A percentile compares a stretch with the other conserved stretches of the same genome.
Evolutionary conservation across 2,329 filamentous ascomycete genomes (phyloP).

Genomic region (Apiospora rasikravindrae): DNA sequence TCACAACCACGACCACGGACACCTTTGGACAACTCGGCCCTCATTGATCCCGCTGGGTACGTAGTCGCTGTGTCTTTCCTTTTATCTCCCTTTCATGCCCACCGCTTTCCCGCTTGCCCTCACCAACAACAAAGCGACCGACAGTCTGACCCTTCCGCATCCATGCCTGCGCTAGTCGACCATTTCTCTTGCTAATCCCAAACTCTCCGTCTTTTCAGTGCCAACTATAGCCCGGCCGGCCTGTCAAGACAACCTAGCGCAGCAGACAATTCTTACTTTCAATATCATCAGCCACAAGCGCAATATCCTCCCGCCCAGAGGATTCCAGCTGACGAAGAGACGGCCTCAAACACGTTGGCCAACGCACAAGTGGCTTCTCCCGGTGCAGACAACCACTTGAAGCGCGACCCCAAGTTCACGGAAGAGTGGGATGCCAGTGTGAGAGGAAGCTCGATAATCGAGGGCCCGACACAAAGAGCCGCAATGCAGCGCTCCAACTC

Average conservation of each 20-base stretch:
- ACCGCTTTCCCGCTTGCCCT: neutral
- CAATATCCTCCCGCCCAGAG: constrained; percentile 27
- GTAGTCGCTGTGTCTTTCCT: neutral
- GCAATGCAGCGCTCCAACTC: constrained; percentile 67
- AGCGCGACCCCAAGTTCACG: constrained; percentile 60
- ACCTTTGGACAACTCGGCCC: constrained; percentile 7
- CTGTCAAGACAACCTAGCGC: neutral
- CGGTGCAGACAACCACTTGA: constrained; percentile 29
- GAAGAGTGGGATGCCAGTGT: constrained; percentile 75
- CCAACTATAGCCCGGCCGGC: constrained; percentile 5
- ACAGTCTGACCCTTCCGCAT: neutral
- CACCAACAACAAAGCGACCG: neutral
- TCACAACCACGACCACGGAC: constrained; percentile 11
- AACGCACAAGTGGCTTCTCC: constrained; percentile 41
- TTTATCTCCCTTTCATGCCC: neutral
- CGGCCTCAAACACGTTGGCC: constrained; percentile 43
- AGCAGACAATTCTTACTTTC: constrained; percentile 30
- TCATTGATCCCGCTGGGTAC: constrained; percentile 15
- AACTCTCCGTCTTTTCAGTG: neutral
- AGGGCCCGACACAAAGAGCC: constrained; percentile 45
- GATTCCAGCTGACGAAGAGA: constrained; percentile 37
- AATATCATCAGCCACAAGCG: constrained; percentile 32
- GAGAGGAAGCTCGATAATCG: constrained; percentile 68
- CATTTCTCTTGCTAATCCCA: neutral
- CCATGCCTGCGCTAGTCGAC: neutral